These are phyloP conservation scores for Phytophthora multivora DNA, from an alignment of 352 stramenopile species.

Conservation along the genomic window DNA sequence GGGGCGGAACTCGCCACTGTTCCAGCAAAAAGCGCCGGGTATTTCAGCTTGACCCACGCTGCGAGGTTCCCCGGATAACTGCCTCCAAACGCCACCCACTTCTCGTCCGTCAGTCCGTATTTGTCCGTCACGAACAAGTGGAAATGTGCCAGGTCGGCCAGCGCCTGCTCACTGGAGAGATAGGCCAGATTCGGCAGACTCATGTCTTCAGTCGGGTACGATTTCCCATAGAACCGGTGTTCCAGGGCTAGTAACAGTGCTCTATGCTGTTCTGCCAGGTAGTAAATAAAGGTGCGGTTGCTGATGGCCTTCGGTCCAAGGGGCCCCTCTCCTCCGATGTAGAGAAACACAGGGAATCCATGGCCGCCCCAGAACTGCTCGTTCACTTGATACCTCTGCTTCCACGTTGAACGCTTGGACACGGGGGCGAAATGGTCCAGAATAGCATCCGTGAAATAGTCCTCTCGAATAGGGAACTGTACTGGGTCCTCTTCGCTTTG, in stretches of 20 bases:
- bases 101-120: conserved; percentile 60
- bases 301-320: conserved; percentile 62
- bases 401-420: conserved; percentile 65
- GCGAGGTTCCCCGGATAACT: conserved; percentile 96
- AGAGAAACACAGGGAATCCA: conserved; percentile 89
- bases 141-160: conserved; percentile 93
- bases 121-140: conserved; percentile 71
- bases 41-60: conserved; percentile 93
- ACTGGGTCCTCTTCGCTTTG: conserved; percentile 30
- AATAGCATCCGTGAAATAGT: conserved; percentile 65
- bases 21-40: conserved; percentile 91
- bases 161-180: conserved; percentile 89
- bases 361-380: conserved; percentile 83
- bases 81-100: conserved; percentile 95
- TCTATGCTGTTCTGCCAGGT: conserved; percentile 72
- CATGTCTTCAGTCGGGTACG: conserved; percentile 86
- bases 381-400: conserved; percentile 92
- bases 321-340: conserved; percentile 82
- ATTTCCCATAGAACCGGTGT: conserved; percentile 96
- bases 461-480: conserved; percentile 48
- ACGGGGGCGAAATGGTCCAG: conserved; percentile 78
- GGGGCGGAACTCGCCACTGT: conserved; percentile 93
- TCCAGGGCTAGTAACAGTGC: conserved; percentile 91
- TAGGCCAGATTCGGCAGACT: conserved; percentile 83
- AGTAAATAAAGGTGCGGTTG: conserved; percentile 81